Evolutionary conservation across 225 moss, liverwort and hornwort species (phyloP).

Genomic region (Anthoceros angustus): DNA sequence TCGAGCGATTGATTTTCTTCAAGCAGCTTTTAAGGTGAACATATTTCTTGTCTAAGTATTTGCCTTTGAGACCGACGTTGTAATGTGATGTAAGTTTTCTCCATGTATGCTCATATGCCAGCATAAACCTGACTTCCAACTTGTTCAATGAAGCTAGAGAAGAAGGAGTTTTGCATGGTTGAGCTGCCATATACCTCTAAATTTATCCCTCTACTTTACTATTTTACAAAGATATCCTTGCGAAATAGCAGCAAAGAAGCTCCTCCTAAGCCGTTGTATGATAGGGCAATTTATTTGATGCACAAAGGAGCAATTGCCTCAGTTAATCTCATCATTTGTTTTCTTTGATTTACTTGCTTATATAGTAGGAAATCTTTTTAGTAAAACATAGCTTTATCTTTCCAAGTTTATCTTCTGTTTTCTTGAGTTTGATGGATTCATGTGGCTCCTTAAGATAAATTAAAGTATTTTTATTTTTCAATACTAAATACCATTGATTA

Average conservation of each 20-base stretch:
- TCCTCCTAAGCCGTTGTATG: not conserved
- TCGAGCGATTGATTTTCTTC: constrained; percentile 30
- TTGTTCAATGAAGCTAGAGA: constrained; percentile 21
- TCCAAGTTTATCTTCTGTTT: too few relatives aligned
- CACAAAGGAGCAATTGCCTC: not conserved
- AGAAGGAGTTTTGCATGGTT: constrained; percentile 36
- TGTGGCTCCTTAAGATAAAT: too few relatives aligned
- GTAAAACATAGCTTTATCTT: too few relatives aligned
- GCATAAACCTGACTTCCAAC: not conserved
- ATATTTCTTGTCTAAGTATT: not conserved
- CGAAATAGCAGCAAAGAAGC: constrained; percentile 3
- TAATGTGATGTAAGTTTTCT: too few relatives aligned
- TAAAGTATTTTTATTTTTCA: too few relatives aligned
- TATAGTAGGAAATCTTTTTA: not conserved
- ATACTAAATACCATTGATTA: not conserved
- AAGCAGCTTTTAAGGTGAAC: constrained; percentile 26
- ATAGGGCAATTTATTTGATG: not conserved
- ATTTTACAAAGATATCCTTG: constrained; percentile 21
- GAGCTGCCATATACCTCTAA: constrained; percentile 25
- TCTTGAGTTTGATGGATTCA: too few relatives aligned
- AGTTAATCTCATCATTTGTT: not conserved
- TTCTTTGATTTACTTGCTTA: not conserved
- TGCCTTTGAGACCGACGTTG: not conserved
- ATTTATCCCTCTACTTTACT: constrained; percentile 29
- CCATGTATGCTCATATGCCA: too few relatives aligned